Base-by-base conservation (phyloP, 2,329 filamentous ascomycete species). In the Cadophora sp. region DNA sequence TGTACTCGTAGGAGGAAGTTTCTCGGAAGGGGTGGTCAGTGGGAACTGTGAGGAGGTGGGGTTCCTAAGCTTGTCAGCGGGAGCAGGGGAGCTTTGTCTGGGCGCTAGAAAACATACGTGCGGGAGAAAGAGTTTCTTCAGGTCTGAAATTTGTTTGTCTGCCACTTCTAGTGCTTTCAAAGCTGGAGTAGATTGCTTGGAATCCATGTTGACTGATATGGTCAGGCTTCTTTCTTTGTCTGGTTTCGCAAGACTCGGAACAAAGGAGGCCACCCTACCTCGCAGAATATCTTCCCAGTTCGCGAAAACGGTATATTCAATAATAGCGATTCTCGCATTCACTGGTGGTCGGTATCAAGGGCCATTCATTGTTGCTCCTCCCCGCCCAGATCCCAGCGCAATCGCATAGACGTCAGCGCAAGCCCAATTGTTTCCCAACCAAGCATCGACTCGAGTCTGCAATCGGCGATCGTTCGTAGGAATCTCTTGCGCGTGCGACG, bases 11-110 rank as follows among this genome's bases (percentile, higher is more conserved):
- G n/a, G 71, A 66, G 37, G 70, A 71, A 34, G 68, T 64, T n/a
- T 69, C 69, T 26, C 58, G 67, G 60, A 71, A 73, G 3, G 73
- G 72, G 16, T 73, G 62, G 34, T 68, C 67, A 19, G 73, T 75
- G 34, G 69, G 70, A 6, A 77, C 73, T 24, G 66, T 71, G 63
- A 78, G 70, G 19, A 76, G 72, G 66, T 77, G 75, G 51, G 74
- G 76, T 62, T 70, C 72, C 75, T 76, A 55, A 50, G 61, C 43
- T 40, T 62, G 64, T 73, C 43, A 74, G 70, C 66, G 62, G 51
- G 53, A 74, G 69, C 63, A 63, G 51, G 53, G 50, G 26, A 53
- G 26, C 29, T 48, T 66, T 31, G 26, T 64, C 27, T 34, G 31
- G 56, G 63, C 50, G 56, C 24, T n/a, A 24, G 48, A 58, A 59